Base-by-base conservation (phyloP, 2,329 filamentous ascomycete species). In the Apiospora arundinis region DNA sequence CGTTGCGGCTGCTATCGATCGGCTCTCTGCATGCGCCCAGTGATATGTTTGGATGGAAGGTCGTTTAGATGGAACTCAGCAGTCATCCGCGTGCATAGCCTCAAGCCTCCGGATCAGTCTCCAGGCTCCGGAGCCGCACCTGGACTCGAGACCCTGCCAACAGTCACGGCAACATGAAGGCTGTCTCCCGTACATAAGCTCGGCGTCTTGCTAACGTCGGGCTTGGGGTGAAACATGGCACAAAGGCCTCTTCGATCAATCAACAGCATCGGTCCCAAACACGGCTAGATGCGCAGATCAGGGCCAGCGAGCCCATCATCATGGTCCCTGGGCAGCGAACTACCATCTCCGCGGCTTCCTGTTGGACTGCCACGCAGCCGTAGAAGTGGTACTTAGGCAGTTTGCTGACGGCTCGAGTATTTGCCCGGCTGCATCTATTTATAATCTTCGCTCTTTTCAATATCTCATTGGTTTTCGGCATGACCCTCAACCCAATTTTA, bases 61-160 rank as follows among this genome's bases (percentile, higher is more conserved):
- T 49, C 68, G 56, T 71, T 63, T 71, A 71, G 63, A 9, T 69
- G 70, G 52, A 63, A 65, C 32, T 45, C 48, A 52, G 70, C 68
- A 68, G 60, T 32, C 45, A 48, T 23, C 67, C 67, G 67, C 45
- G 21, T 49, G 32, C 49, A 52, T 37, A 48, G 46, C 48, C 52
- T 71, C 66, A 48, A 48, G 49, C 66, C 70, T 67, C 44, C 48
- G 42, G 48, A 42, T 44, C 40, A n/a, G 14, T 46, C 16, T 45
- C 65, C 44, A 45, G 65, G 25, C 65, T 25, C 40, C 25, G 23
- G n/a, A 28, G 14, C 56, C 28, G 56, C 56, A 40, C 28, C 56
- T 63, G 56, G 56, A 23, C 56, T 40, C 32, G 28, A 63, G 56
- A 14, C 32, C 56, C 28, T 40, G 18, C 28, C 52, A 37, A 60